Base-by-base conservation (phyloP, 495 filamentous ascomycete species). In the Penicillium silybi region DNA sequence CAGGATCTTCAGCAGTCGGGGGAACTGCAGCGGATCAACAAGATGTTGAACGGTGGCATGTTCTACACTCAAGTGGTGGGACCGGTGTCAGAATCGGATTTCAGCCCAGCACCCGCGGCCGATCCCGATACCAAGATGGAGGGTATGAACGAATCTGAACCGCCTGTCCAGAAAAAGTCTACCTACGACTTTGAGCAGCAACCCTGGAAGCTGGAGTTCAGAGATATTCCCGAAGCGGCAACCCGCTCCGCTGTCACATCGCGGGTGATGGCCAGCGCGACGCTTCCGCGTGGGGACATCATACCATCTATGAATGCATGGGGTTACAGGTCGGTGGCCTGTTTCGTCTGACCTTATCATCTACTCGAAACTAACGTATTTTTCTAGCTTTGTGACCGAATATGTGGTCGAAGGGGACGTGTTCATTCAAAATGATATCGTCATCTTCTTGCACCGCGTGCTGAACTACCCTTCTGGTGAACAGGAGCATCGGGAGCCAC, bases 1-100 rank as follows among this genome's bases (percentile, higher is more conserved):
- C 74, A 76, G 50, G 72, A 76, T 53, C 51, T 75, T 22, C 67
- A 70, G 22, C 67, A 70, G 23, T 69, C 63, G 22, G 57, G 60
- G 5, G 73, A 79, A 40, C 50, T 73, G 40, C 73, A 75, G 54
- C 69, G 69, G 17, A 59, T 74, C 52, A 73, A 69, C 41, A 75
- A 75, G 54, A 73, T 77, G 69, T 59, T 77, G 17, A 76, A 77
- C 50, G 76, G 74, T 41, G 72, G 71, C 56, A 69, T 77, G 63
- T 80, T 74, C 64, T 81, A 74, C 52, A 66, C 75, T 8, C 74
- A 78, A 29, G 68, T 79, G 17, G 74, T 79, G 41, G 75, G 72
- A 6, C 63, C 72, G 27, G 54, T 75, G 2, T 57, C 59, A 41
- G 56, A 71, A 35, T 23, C 50, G 19, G 66, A 72, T 46, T 75